These are phyloP conservation scores for Calonectria henricotiae DNA, from an alignment of 2,329 filamentous ascomycete species.

Conservation along the genomic window DNA sequence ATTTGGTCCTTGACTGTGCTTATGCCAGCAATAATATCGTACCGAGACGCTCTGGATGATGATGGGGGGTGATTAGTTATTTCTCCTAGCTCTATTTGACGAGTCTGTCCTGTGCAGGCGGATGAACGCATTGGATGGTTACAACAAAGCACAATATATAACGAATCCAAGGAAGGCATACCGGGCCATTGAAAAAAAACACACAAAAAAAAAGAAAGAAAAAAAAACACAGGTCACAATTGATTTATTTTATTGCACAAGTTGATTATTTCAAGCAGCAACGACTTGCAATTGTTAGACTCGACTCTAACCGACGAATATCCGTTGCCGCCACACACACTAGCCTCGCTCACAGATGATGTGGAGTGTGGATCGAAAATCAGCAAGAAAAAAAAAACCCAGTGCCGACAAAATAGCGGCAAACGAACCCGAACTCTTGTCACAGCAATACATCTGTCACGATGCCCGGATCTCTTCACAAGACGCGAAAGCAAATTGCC, in stretches of 20 bases:
- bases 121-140: no score
- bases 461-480: conserved; percentile 86
- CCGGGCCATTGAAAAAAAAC: no score
- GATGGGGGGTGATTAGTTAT: no score
- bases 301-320: conserved; percentile 42
- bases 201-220: background rate
- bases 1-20: no score
- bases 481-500: conserved; percentile 89
- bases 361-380: conserved; percentile 36
- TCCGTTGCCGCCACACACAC: conserved; percentile 36
- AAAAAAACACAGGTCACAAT: background rate
- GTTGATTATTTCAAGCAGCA: no score
- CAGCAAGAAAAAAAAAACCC: conserved; percentile 42
- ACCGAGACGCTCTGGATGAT: no score
- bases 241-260: background rate
- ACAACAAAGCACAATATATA: no score
- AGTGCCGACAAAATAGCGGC: conserved; percentile 37
- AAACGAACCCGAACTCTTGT: conserved; percentile 15
- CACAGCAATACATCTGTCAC: conserved; percentile 48
- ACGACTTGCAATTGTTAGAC: background rate
- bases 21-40: no score
- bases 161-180: no score
- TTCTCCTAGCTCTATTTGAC: no score
- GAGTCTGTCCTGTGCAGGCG: no score
- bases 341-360: conserved; percentile 1